Conservation (phyloP, 129 eudicot species). For the Saussurea involucrata region DNA sequence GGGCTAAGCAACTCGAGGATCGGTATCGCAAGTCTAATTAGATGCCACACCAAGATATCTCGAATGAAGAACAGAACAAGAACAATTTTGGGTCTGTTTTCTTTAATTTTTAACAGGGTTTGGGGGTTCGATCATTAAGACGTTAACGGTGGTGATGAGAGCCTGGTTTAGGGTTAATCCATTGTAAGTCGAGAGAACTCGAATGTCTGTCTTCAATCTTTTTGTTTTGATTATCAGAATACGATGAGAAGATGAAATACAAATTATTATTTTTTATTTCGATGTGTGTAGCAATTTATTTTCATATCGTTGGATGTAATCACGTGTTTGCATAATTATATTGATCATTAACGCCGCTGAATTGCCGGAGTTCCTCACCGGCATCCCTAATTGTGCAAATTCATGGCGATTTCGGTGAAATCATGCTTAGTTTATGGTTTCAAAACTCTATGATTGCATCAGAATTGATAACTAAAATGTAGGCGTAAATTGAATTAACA, state of each 20-base stretch:
- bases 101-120: background rate
- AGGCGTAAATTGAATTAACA: background rate
- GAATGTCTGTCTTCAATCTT: background rate
- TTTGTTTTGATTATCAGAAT: background rate
- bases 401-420: background rate
- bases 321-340: background rate
- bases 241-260: background rate
- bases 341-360: background rate
- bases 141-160: background rate
- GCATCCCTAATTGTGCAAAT: background rate
- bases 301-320: background rate
- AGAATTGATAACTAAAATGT: too few relatives aligned
- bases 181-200: background rate
- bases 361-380: background rate
- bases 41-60: conserved; percentile 20
- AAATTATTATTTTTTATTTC: background rate
- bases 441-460: background rate
- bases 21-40: conserved; percentile 55
- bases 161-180: conserved; percentile 8
- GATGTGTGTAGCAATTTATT: background rate
- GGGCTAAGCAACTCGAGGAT: conserved; percentile 47
- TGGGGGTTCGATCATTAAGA: background rate
- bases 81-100: background rate
- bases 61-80: background rate
- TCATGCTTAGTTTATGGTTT: background rate